Conservation (phyloP, 768 basidiomycete genomes). For the Gymnopilus dilepis region DNA sequence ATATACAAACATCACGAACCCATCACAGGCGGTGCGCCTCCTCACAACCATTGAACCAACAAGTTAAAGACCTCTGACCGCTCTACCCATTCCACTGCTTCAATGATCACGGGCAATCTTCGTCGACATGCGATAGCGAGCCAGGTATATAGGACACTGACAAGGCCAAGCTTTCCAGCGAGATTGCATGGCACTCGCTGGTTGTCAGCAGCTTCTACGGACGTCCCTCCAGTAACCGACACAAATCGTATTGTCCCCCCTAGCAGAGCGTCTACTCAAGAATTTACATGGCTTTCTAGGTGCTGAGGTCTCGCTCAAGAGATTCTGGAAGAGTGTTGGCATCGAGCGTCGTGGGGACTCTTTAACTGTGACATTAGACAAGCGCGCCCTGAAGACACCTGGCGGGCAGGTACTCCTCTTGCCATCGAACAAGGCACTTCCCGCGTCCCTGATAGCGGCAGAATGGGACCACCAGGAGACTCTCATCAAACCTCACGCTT, state of each 20-base stretch:
- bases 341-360: slow-evolving; percentile 62
- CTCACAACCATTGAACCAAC: slow-evolving; percentile 5
- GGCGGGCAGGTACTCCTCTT: slow-evolving; percentile 76
- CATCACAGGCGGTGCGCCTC: too few species aligned
- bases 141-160: not conserved
- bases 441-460: slow-evolving; percentile 86
- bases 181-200: slow-evolving; percentile 20
- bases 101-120: slow-evolving; percentile 25
- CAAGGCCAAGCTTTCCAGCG: slow-evolving; percentile 1
- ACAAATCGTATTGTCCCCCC: slow-evolving; percentile 60
- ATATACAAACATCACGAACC: too few species aligned
- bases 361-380: slow-evolving; percentile 77
- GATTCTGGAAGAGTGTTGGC: slow-evolving; percentile 95
- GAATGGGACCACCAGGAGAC: slow-evolving; percentile 97
- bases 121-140: slow-evolving; percentile 21
- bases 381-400: slow-evolving; percentile 87
- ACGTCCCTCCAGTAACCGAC: slow-evolving; percentile 57
- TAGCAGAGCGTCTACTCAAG: not conserved
- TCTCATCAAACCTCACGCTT: slow-evolving; percentile 84
- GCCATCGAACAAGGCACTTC: slow-evolving; percentile 69
- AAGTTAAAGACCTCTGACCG: too few species aligned
- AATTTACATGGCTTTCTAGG: slow-evolving; percentile 48
- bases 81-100: too few species aligned
- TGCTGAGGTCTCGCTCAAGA: slow-evolving; percentile 82
- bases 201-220: slow-evolving; percentile 36